Conservation (phyloP, 2,329 filamentous ascomycete species). For the Davidsoniella australis region DNA sequence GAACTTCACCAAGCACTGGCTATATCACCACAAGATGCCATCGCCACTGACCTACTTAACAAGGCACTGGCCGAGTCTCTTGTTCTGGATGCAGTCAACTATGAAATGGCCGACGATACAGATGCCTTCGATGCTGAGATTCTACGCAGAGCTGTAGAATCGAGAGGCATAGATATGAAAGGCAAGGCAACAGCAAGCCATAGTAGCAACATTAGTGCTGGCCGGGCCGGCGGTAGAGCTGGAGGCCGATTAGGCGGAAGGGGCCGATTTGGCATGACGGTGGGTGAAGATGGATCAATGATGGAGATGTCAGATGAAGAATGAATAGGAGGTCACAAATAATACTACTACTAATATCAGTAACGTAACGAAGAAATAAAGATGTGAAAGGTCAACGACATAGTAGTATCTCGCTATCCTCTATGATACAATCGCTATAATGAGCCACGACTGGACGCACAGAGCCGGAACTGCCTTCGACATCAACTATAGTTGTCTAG, state of each 20-base stretch:
- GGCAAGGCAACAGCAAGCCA: slow-evolving; percentile 23
- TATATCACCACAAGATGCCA: slow-evolving; percentile 61
- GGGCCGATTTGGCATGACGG: slow-evolving; percentile 18
- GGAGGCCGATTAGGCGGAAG: slow-evolving; percentile 19
- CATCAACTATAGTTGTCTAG: no score
- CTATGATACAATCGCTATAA: no score
- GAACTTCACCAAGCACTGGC: slow-evolving; percentile 74
- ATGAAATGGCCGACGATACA: slow-evolving; percentile 30
- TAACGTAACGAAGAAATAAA: neutral
- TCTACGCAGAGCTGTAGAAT: slow-evolving; percentile 18
- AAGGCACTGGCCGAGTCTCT: slow-evolving; percentile 51
- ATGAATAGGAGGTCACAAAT: slow-evolving; percentile 19
- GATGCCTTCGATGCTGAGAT: slow-evolving; percentile 36
- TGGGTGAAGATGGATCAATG: slow-evolving; percentile 27
- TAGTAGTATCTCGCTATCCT: no score
- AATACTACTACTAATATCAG: neutral
- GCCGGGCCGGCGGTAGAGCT: slow-evolving; percentile 14
- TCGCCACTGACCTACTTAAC: slow-evolving; percentile 61
- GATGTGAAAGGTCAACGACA: no score
- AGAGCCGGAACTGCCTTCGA: no score
- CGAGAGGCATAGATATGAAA: slow-evolving; percentile 24
- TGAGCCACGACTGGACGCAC: no score
- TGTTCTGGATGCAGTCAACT: slow-evolving; percentile 26
- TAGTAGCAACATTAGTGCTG: neutral
- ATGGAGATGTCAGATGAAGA: slow-evolving; percentile 42